phyloP scores from a whole-genome alignment of 106 monocot genomes.

The Triglochin maritima region DNA sequence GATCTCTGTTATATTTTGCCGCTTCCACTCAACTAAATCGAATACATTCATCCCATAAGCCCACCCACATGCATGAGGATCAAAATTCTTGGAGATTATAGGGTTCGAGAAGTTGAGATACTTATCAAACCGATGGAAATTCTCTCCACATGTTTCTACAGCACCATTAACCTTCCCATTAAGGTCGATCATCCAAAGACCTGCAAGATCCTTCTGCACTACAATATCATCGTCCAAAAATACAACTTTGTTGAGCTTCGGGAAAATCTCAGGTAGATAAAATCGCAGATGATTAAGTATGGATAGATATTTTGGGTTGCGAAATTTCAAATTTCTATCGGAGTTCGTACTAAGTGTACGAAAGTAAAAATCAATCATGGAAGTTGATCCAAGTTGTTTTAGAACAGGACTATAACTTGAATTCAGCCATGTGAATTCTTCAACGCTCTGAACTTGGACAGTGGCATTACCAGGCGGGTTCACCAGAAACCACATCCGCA shows the following conservation, averaged over 20 bases:
- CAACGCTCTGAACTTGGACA: conserved; percentile 30
- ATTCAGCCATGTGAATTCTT: conserved; percentile 42
- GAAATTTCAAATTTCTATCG: conserved; percentile 31
- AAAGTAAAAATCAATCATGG: conserved; percentile 37
- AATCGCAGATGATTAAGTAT: conserved; percentile 44
- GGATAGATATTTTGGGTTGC: conserved; percentile 44
- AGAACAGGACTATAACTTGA: conserved; percentile 36
- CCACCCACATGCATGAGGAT: conserved; percentile 42
- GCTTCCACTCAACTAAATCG: conserved; percentile 33
- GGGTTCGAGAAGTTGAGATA: conserved; percentile 50
- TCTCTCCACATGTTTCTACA: conserved; percentile 41
- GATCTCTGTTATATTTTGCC: conserved; percentile 30
- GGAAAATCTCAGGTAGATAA: conserved; percentile 35
- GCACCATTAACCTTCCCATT: conserved; percentile 49
- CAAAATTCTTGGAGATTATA: conserved; percentile 25
- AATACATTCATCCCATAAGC: conserved; percentile 50
- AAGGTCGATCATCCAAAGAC: conserved; percentile 30
- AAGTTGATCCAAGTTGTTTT: conserved; percentile 29
- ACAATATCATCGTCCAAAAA: conserved; percentile 37
- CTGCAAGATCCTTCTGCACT: conserved; percentile 32
- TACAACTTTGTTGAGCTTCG: conserved; percentile 26
- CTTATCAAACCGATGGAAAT: conserved; percentile 34
- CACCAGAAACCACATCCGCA: conserved; percentile 36
- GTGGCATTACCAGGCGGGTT: conserved; percentile 29
- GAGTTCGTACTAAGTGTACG: conserved; percentile 12